Evolutionary conservation across 345 rosid genomes (phyloP).

Genomic region (Atalantia buxifolia): DNA sequence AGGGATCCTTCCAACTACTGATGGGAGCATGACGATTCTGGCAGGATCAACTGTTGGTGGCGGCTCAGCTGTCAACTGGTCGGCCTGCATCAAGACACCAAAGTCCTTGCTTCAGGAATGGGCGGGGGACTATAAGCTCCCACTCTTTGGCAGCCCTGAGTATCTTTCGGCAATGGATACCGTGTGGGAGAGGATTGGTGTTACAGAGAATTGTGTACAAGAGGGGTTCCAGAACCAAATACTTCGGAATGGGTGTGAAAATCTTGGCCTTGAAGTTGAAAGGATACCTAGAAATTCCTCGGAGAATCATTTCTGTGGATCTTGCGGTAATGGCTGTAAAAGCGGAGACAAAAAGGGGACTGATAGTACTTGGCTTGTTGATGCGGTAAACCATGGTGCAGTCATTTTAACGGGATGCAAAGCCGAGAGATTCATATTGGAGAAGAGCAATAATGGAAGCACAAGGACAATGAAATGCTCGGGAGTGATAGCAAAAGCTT

Average conservation of each 20-base stretch:
- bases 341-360: conserved; percentile 85
- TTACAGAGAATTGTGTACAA: conserved; percentile 48
- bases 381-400: conserved; percentile 63
- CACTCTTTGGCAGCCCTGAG: conserved; percentile 43
- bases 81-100: conserved; percentile 81
- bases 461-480: conserved; percentile 55
- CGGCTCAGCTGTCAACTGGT: conserved; percentile 91
- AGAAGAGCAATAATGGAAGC: conserved; percentile 24
- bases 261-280: conserved; percentile 53
- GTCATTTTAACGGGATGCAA: conserved; percentile 81
- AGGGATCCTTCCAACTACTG: conserved; percentile 46
- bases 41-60: conserved; percentile 92
- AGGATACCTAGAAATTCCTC: conserved; percentile 69
- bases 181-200: conserved; percentile 70
- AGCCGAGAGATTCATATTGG: conserved; percentile 63
- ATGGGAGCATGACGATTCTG: conserved; percentile 34
- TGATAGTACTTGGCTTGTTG: conserved; percentile 78
- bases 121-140: conserved; percentile 46
- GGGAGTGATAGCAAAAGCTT: conserved; percentile 56
- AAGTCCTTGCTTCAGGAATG: conserved; percentile 62
- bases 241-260: conserved; percentile 72
- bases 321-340: conserved; percentile 78
- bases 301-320: conserved; percentile 72
- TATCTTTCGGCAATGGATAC: conserved; percentile 61
- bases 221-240: conserved; percentile 78